These are phyloP conservation scores for Metarhizium anisopliae DNA, from an alignment of 2,329 filamentous ascomycete genomes.

Conservation along the genomic window DNA sequence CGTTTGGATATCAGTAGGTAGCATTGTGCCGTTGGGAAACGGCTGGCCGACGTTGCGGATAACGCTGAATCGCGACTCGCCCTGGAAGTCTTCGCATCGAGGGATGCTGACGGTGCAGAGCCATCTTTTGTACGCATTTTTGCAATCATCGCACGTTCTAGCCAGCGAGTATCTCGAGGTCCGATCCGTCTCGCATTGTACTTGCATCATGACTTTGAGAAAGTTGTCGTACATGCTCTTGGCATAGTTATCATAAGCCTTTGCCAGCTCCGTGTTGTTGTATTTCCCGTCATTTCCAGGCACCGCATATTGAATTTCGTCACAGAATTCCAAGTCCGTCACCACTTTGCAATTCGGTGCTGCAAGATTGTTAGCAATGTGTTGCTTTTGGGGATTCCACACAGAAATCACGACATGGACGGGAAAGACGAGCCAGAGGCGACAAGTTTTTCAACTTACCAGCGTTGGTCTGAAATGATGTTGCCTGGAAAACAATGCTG, in stretches of 20 bases:
- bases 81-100: conserved; percentile 77
- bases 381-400: background rate
- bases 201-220: conserved; percentile 69
- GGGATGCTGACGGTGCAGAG: conserved; percentile 90
- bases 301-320: conserved; percentile 82
- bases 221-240: conserved; percentile 65
- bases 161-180: conserved; percentile 76
- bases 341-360: conserved; percentile 79
- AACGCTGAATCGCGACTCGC: conserved; percentile 32
- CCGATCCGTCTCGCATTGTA: conserved; percentile 70
- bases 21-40: conserved; percentile 59
- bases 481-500: conserved; percentile 62
- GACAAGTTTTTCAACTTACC: conserved; percentile 39
- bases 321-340: conserved; percentile 81
- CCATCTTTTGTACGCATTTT: conserved; percentile 80
- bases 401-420: conserved; percentile 1
- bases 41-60: conserved; percentile 60
- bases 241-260: conserved; percentile 73
- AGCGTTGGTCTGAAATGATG: conserved; percentile 69
- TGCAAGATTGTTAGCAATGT: conserved; percentile 17
- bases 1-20: conserved; percentile 28
- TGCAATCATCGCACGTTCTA: conserved; percentile 67
- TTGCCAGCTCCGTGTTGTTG: conserved; percentile 52
- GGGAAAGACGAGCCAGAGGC: background rate
- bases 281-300: conserved; percentile 65